These are phyloP conservation scores for Calendula officinalis DNA, from an alignment of 129 eudicot genomes.

Conservation along the genomic window DNA sequence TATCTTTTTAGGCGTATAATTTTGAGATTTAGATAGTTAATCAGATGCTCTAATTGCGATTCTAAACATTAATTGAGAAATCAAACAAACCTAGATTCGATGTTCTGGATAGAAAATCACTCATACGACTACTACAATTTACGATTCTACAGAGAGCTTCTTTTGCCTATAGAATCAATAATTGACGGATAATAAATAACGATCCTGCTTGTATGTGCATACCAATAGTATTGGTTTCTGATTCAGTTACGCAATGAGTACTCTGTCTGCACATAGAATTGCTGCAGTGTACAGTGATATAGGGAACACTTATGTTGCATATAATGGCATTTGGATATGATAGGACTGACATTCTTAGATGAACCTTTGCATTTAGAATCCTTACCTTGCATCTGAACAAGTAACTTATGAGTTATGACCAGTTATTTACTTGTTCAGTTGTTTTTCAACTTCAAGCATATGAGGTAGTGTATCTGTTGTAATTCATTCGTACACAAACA, in stretches of 20 bases:
- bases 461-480: neutral
- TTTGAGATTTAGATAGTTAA: neutral
- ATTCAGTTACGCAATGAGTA: neutral
- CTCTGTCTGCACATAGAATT: slow-evolving; percentile 11
- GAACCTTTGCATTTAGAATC: too few species aligned
- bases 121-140: neutral
- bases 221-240: neutral
- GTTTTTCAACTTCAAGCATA: slow-evolving; percentile 2
- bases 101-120: slow-evolving; percentile 6
- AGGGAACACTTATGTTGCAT: slow-evolving; percentile 14
- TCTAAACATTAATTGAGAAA: neutral
- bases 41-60: neutral
- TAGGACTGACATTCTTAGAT: neutral
- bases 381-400: too few species aligned
- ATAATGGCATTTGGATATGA: neutral
- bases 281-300: neutral
- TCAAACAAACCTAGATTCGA: neutral
- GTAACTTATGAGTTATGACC: too few species aligned
- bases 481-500: neutral
- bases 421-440: too few species aligned
- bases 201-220: neutral
- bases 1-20: neutral
- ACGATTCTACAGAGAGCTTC: neutral
- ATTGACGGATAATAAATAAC: neutral
- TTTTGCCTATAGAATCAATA: neutral